These are phyloP conservation scores for Colletotrichum eleusines DNA, from an alignment of 2,329 filamentous ascomycete species.

Conservation along the genomic window DNA sequence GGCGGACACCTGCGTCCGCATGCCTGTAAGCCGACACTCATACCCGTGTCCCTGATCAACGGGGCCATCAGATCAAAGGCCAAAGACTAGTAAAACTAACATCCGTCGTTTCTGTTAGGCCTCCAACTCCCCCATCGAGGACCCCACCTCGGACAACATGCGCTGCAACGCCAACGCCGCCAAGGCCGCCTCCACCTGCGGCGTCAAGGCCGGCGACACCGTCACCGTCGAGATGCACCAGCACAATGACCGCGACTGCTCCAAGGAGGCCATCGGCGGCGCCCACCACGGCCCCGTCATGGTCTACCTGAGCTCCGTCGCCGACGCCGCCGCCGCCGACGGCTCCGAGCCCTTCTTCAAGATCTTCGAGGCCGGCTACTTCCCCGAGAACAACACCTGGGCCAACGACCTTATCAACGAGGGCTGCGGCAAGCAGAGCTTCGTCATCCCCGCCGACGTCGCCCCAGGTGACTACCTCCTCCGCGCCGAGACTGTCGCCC, in stretches of 20 bases:
- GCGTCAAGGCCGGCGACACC: conserved; percentile 49
- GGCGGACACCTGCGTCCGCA: conserved; percentile 38
- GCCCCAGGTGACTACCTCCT: conserved; percentile 66
- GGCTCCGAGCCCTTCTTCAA: conserved; percentile 64
- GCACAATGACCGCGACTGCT: conserved; percentile 56
- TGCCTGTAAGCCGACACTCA: conserved; percentile 24
- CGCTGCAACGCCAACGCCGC: conserved; percentile 57
- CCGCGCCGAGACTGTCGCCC: conserved; percentile 66
- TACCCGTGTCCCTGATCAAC: too few relatives aligned
- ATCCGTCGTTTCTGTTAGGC: background rate
- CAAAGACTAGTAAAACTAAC: background rate
- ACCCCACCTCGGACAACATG: conserved; percentile 55
- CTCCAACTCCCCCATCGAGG: conserved; percentile 57
- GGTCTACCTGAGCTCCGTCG: conserved; percentile 62
- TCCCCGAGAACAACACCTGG: conserved; percentile 40
- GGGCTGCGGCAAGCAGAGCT: conserved; percentile 40
- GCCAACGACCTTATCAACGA: conserved; percentile 42
- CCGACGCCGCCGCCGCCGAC: conserved; percentile 58
- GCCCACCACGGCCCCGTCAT: conserved; percentile 64
- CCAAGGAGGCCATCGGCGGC: conserved; percentile 63
- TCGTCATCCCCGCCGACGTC: conserved; percentile 58
- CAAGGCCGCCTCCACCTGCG: conserved; percentile 47
- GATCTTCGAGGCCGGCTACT: conserved; percentile 58
- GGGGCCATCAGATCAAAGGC: background rate
- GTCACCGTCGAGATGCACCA: conserved; percentile 63